Percentiles rank a stretch among this genome's conserved stretches.
These are phyloP conservation scores for Colletotrichum abscissum DNA, from an alignment of 2,329 filamentous ascomycete species.

Conservation along the genomic window DNA sequence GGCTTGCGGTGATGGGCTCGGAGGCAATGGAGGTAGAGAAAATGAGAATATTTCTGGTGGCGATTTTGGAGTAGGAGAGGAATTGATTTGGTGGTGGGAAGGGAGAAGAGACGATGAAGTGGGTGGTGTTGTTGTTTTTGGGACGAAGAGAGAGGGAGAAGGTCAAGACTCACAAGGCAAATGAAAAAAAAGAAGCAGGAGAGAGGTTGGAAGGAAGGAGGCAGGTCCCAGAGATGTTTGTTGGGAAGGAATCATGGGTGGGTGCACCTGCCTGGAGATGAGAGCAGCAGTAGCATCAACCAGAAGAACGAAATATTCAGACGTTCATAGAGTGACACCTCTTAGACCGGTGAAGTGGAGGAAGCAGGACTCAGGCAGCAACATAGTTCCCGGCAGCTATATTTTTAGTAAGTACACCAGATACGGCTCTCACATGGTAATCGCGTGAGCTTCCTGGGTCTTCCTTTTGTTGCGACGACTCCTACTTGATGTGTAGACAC, in stretches of 20 bases:
- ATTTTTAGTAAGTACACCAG: not conserved
- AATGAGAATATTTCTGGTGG: conserved; percentile 1
- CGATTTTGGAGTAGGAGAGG: not conserved
- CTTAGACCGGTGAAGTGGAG: not conserved
- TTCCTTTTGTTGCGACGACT: not conserved
- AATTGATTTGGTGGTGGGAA: not conserved
- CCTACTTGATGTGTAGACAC: not conserved
- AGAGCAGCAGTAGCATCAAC: not conserved
- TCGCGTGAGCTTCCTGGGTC: not conserved
- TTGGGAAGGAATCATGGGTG: not conserved
- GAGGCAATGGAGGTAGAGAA: not conserved
- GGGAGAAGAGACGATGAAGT: not conserved
- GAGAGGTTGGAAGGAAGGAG: not conserved
- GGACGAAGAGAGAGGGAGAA: not conserved
- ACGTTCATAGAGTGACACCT: not conserved
- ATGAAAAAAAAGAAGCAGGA: not conserved
- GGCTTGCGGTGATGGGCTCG: not conserved
- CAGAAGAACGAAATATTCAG: not conserved
- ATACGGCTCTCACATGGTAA: not conserved
- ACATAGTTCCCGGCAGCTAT: not conserved
- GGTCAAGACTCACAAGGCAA: not conserved
- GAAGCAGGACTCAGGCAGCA: not conserved
- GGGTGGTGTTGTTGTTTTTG: not conserved
- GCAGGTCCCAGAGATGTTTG: not conserved
- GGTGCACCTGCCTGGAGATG: not conserved